phyloP scores from a whole-genome alignment of 208 protist genomes.

The Acanthamoeba healyi region DNA sequence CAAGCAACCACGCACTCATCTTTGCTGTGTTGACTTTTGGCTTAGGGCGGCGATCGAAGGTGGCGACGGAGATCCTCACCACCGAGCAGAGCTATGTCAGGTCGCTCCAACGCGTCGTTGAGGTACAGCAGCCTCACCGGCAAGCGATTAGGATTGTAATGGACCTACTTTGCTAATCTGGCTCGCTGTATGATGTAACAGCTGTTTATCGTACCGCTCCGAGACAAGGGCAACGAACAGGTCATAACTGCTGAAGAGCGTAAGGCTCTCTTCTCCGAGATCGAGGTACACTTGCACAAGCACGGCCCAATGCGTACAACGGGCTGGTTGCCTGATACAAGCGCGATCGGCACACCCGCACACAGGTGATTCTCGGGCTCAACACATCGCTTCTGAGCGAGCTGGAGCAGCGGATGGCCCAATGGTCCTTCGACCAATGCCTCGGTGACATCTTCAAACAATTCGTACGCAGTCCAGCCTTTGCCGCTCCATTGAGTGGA shows the following conservation, averaged over 20 bases:
- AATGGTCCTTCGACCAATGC: constrained; percentile 69
- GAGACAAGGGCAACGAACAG: constrained; percentile 24
- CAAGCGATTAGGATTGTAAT: no score
- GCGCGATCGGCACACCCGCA: not conserved
- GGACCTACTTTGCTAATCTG: no score
- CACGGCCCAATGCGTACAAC: no score
- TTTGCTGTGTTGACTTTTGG: not conserved
- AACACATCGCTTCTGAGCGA: not conserved
- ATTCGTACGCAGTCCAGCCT: constrained; percentile 13
- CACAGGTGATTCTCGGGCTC: constrained; percentile 47
- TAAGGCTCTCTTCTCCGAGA: constrained; percentile 63
- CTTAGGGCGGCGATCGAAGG: constrained; percentile 46
- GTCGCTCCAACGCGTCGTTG: constrained; percentile 13
- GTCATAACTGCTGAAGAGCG: constrained; percentile 52
- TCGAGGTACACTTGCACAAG: no score
- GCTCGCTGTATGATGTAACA: no score
- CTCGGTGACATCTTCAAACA: constrained; percentile 62
- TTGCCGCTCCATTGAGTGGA: no score
- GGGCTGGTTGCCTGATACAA: no score
- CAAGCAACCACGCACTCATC: no score
- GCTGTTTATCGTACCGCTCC: constrained; percentile 44
- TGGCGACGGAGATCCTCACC: constrained; percentile 35
- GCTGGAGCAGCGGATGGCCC: constrained; percentile 41
- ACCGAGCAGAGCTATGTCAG: constrained; percentile 27
- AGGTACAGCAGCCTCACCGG: not conserved